Percentiles rank a stretch among this genome's conserved stretches.
phyloP scores from a whole-genome alignment of 164 flowering plant species.

The Brasenia schreberi region DNA sequence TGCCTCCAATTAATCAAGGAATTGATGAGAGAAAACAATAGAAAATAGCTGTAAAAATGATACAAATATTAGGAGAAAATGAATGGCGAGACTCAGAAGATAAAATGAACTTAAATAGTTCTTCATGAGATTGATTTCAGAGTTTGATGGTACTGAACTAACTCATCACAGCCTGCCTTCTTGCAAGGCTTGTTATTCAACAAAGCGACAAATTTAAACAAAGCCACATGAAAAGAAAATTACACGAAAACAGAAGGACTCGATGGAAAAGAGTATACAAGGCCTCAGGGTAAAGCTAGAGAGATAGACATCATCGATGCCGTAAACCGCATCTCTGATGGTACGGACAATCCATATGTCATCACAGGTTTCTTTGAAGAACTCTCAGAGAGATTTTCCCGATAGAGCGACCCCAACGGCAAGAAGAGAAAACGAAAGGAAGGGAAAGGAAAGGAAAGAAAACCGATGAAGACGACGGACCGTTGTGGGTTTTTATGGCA shows the following conservation, averaged over 20 bases:
- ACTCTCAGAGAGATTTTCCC: background rate
- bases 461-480: too few relatives aligned
- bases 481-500: too few relatives aligned
- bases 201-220: too few relatives aligned
- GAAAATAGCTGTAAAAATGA: too few relatives aligned
- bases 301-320: background rate
- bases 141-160: slow-evolving; percentile 1
- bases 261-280: background rate
- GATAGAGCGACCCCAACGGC: too few relatives aligned
- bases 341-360: slow-evolving; percentile 2
- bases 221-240: background rate
- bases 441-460: too few relatives aligned
- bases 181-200: background rate
- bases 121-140: background rate
- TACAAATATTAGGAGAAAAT: too few relatives aligned
- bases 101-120: background rate
- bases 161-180: background rate
- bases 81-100: background rate
- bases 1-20: background rate
- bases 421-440: too few relatives aligned
- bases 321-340: background rate
- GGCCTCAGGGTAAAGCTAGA: background rate
- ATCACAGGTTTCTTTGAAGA: background rate
- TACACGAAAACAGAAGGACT: background rate
- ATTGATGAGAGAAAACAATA: background rate